Conservation (phyloP, 768 basidiomycete species). For the Pholiota conissans region DNA sequence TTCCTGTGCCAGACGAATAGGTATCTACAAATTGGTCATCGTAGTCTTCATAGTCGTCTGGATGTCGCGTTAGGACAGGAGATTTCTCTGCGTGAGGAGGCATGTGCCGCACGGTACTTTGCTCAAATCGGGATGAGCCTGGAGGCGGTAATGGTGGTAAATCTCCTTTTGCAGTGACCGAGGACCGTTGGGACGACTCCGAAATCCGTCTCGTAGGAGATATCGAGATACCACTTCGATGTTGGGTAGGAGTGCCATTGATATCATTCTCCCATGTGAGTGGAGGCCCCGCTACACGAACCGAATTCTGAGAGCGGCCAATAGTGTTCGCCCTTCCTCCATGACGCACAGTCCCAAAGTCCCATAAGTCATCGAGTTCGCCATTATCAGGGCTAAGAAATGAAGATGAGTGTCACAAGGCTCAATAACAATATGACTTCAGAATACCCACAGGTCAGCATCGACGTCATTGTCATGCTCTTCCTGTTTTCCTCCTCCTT, state of each 20-base stretch:
- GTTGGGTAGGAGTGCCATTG: constrained; percentile 46
- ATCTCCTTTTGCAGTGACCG: constrained; percentile 54
- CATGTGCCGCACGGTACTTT: constrained; percentile 70
- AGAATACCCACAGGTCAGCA: constrained; percentile 60
- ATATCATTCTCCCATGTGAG: constrained; percentile 82
- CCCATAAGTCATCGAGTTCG: constrained; percentile 89
- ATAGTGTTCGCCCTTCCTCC: constrained; percentile 59
- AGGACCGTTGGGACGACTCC: constrained; percentile 42
- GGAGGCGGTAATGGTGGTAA: constrained; percentile 57
- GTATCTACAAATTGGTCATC: constrained; percentile 55
- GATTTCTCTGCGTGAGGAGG: constrained; percentile 29
- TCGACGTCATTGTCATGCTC: constrained; percentile 65
- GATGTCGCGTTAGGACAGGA: constrained; percentile 44
- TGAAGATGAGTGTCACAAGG: neutral
- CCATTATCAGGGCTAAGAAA: constrained; percentile 47
- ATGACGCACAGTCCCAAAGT: constrained; percentile 94
- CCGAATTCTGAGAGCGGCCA: constrained; percentile 60
- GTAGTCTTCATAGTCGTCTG: constrained; percentile 69
- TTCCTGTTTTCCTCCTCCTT: constrained; percentile 76
- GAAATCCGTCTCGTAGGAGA: constrained; percentile 30
- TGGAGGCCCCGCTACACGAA: constrained; percentile 63
- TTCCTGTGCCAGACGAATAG: constrained; percentile 42
- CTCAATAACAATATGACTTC: neutral
- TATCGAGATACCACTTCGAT: constrained; percentile 35
- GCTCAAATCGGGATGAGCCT: constrained; percentile 45